These are phyloP conservation scores for Aspergillus nanangensis DNA, from an alignment of 495 filamentous ascomycete species.

Conservation along the genomic window DNA sequence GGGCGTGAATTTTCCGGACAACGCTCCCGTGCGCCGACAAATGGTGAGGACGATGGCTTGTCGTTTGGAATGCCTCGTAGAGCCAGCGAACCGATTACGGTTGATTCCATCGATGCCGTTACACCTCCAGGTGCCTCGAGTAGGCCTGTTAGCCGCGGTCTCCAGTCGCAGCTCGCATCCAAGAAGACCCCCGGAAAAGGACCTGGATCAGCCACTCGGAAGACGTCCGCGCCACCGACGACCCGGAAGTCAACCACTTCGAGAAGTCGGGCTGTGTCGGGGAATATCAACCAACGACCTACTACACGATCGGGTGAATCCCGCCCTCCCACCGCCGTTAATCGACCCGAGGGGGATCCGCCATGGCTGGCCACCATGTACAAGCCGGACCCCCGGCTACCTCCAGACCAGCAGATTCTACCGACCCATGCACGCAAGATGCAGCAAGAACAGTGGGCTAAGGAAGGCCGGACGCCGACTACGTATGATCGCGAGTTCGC, in stretches of 20 bases:
- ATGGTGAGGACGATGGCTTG: constrained; percentile 58
- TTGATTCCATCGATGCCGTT: constrained; percentile 48
- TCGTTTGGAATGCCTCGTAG: constrained; percentile 58
- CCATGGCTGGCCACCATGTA: constrained; percentile 95
- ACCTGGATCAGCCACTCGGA: constrained; percentile 38
- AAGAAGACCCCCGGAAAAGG: constrained; percentile 31
- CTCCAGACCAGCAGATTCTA: constrained; percentile 91
- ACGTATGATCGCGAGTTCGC: constrained; percentile 81
- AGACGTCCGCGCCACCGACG: constrained; percentile 35
- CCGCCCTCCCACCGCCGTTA: constrained; percentile 55
- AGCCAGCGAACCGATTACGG: constrained; percentile 66
- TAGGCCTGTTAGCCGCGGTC: constrained; percentile 41
- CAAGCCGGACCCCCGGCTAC: constrained; percentile 89
- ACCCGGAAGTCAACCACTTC: constrained; percentile 34
- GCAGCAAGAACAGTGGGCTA: constrained; percentile 93
- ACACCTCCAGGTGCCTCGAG: constrained; percentile 36
- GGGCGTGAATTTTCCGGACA: constrained; percentile 67
- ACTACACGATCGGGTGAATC: constrained; percentile 59
- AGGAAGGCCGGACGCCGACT: constrained; percentile 76
- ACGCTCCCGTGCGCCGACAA: constrained; percentile 53
- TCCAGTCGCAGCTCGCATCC: constrained; percentile 9
- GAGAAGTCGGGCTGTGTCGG: constrained; percentile 33
- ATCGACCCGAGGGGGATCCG: constrained; percentile 87
- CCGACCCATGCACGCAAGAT: constrained; percentile 89
- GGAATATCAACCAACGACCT: constrained; percentile 47